These are phyloP conservation scores for Plantago elongata DNA, from an alignment of 257 asterid species.

Conservation along the genomic window DNA sequence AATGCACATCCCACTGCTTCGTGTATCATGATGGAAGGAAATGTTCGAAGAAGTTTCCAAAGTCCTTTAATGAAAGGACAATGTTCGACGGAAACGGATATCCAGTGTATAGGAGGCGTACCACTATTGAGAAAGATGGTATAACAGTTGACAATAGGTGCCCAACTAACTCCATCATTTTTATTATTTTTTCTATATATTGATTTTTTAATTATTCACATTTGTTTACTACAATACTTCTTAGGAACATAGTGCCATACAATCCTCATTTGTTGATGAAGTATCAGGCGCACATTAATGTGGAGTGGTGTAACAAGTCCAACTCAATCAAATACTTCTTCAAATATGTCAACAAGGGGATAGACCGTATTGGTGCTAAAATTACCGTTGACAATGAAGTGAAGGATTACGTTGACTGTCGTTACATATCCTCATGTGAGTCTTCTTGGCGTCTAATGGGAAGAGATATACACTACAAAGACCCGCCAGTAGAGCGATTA, in stretches of 20 bases:
- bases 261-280: neutral
- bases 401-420: neutral
- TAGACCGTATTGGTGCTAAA: neutral
- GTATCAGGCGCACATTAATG: neutral
- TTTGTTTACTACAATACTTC: no score
- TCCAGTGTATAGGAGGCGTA: neutral
- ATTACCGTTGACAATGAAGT: neutral
- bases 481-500: neutral
- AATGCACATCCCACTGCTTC: no score
- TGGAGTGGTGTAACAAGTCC: no score
- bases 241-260: neutral
- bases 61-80: neutral
- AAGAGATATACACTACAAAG: neutral
- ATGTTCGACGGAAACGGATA: neutral
- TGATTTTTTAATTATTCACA: no score
- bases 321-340: neutral
- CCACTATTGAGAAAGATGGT: neutral
- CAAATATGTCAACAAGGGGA: neutral
- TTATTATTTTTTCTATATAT: no score
- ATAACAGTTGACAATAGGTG: neutral
- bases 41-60: no score
- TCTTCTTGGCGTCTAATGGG: neutral
- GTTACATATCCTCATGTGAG: slow-evolving; percentile 1
- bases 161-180: no score
- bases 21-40: no score